Percentiles rank a stretch among this genome's conserved stretches.
These are phyloP conservation scores for Paspalum notatum DNA, from an alignment of 176 grass and related monocot species.

Conservation along the genomic window DNA sequence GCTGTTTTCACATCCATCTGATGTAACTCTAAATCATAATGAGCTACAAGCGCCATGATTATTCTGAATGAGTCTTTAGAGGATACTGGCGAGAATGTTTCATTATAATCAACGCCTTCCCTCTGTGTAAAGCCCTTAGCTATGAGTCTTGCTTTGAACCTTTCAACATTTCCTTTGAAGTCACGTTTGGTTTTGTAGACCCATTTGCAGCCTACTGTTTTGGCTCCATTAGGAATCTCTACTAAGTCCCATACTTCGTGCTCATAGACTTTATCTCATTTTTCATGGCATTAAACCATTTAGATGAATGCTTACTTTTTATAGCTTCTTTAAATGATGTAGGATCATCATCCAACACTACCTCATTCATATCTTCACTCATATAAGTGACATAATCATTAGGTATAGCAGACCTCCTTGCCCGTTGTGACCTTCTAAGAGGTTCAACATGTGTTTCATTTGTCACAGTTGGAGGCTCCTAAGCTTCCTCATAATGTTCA, in stretches of 20 bases:
- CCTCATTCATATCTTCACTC: not conserved
- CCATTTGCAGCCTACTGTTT: not conserved
- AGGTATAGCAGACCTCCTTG: not conserved
- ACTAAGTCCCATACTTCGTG: not conserved
- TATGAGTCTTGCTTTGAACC: not conserved
- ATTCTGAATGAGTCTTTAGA: not conserved
- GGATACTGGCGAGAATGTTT: not conserved
- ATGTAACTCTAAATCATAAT: not conserved
- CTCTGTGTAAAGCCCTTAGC: not conserved
- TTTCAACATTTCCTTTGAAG: not conserved
- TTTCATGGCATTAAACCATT: not conserved
- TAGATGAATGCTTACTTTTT: not conserved
- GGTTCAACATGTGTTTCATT: too few relatives aligned
- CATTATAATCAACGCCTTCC: not conserved
- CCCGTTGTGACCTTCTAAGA: not conserved
- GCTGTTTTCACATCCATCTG: not conserved
- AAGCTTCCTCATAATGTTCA: too few relatives aligned
- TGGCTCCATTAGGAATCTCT: not conserved
- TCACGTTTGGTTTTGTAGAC: not conserved
- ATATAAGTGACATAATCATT: not conserved
- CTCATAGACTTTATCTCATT: not conserved
- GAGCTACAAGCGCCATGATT: not conserved
- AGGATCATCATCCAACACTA: not conserved
- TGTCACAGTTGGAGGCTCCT: too few relatives aligned
- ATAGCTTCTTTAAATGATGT: not conserved